phyloP scores from a whole-genome alignment of 148 eudicot genomes.

The Chenopodium formosanum region DNA sequence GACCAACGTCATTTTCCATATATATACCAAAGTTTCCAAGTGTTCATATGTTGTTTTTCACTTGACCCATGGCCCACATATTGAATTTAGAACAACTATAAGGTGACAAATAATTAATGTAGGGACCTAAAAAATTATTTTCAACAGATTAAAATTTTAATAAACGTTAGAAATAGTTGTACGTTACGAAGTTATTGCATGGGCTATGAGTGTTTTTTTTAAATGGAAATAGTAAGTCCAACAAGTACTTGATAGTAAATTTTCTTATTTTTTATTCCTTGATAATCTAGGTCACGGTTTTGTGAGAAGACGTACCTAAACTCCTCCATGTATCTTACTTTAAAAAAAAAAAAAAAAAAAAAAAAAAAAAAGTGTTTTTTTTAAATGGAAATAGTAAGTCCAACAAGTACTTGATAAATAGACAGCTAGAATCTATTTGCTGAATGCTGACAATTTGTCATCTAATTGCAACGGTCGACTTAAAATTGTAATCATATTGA shows the following conservation, averaged over 20 bases:
- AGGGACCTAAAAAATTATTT: neutral
- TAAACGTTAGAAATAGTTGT: constrained; percentile 20
- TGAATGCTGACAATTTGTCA: constrained; percentile 15
- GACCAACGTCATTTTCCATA: neutral
- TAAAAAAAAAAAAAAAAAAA: no score
- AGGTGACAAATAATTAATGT: neutral
- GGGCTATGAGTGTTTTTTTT: neutral
- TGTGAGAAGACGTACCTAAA: no score
- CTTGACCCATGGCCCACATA: neutral
- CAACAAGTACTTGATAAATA: constrained; percentile 22
- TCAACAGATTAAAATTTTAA: neutral
- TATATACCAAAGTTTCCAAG: neutral
- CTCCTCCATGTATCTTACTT: no score
- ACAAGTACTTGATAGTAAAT: constrained; percentile 18
- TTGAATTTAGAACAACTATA: neutral
- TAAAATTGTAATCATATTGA: neutral
- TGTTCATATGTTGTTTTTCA: neutral
- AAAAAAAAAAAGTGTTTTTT: no score
- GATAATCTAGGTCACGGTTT: no score
- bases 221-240: constrained; percentile 4
- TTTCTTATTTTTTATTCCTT: no score
- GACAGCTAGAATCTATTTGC: constrained; percentile 10
- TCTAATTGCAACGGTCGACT: constrained; percentile 29
- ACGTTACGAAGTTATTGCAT: neutral
- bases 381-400: constrained; percentile 4